A percentile compares a stretch with the other conserved stretches of the same genome.
phyloP scores from a whole-genome alignment of 768 basidiomycete genomes.

The Boletellus ananiceps region DNA sequence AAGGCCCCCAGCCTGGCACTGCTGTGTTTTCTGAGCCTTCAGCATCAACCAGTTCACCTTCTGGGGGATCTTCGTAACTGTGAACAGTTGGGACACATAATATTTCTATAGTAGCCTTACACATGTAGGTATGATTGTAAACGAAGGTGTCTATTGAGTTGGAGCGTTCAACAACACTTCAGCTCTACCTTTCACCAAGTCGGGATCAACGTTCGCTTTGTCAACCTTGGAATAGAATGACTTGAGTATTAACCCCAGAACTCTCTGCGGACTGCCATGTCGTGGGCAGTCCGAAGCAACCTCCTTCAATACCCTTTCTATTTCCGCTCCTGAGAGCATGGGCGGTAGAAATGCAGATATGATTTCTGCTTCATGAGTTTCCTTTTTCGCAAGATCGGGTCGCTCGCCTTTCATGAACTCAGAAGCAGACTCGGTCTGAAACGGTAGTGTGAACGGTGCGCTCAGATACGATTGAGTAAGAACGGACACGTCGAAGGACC shows the following conservation, averaged over 20 bases:
- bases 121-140: background rate
- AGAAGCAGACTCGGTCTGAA: constrained; percentile 54
- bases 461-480: background rate
- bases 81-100: background rate
- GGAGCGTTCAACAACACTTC: constrained; percentile 33
- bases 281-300: constrained; percentile 31
- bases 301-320: constrained; percentile 48
- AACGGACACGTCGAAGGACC: constrained; percentile 52
- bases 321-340: constrained; percentile 47
- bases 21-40: background rate
- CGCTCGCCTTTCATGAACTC: constrained; percentile 57
- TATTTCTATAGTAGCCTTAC: background rate
- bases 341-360: constrained; percentile 58
- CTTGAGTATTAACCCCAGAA: constrained; percentile 52
- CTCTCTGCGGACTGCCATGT: constrained; percentile 19
- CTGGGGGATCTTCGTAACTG: background rate
- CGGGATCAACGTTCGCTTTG: constrained; percentile 52
- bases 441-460: constrained; percentile 7
- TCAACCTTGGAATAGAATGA: constrained; percentile 60
- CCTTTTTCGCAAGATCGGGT: constrained; percentile 60
- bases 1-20: background rate
- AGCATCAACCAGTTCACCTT: background rate
- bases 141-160: background rate
- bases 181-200: constrained; percentile 51
- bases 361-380: constrained; percentile 51